Conservation (phyloP, 1,139 yeast species). For the Kodamaea ohmeri region DNA sequence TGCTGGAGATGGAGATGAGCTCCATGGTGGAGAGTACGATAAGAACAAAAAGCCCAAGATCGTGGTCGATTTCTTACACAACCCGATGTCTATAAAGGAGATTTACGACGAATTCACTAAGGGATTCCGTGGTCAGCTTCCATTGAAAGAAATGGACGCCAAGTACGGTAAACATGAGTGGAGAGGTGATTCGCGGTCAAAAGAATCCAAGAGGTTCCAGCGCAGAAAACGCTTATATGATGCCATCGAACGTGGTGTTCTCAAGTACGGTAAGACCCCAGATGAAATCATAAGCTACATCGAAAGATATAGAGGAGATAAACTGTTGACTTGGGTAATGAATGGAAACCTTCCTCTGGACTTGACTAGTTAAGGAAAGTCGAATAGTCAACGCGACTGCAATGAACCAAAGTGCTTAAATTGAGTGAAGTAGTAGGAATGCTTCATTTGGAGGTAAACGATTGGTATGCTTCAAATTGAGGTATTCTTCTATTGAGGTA, state of each 20-base stretch:
- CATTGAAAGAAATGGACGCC: constrained; percentile 44
- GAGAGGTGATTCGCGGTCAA: constrained; percentile 50
- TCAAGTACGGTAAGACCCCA: constrained; percentile 39
- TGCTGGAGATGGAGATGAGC: constrained; percentile 11
- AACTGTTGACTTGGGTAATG: constrained; percentile 50
- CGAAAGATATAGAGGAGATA: constrained; percentile 44
- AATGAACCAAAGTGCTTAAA: no score
- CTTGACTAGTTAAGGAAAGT: constrained; percentile 16
- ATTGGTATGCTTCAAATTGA: no score
- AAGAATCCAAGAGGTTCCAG: constrained; percentile 46
- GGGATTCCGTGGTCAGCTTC: constrained; percentile 47
- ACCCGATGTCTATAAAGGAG: constrained; percentile 47
- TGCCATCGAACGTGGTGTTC: constrained; percentile 43
- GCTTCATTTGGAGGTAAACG: no score
- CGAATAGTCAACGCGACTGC: neutral
- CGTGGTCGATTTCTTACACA: constrained; percentile 41
- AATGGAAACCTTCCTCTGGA: constrained; percentile 47
- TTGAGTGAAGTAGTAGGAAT: no score
- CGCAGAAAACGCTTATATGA: constrained; percentile 46
- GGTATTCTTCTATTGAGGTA: no score
- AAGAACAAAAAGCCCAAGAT: constrained; percentile 36
- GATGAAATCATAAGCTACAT: constrained; percentile 45
- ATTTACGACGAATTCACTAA: constrained; percentile 47
- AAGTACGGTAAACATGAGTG: constrained; percentile 46
- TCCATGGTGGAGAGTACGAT: constrained; percentile 7